Conservation (phyloP, 2,329 filamentous ascomycete genomes). For the Fusarium sp. region DNA sequence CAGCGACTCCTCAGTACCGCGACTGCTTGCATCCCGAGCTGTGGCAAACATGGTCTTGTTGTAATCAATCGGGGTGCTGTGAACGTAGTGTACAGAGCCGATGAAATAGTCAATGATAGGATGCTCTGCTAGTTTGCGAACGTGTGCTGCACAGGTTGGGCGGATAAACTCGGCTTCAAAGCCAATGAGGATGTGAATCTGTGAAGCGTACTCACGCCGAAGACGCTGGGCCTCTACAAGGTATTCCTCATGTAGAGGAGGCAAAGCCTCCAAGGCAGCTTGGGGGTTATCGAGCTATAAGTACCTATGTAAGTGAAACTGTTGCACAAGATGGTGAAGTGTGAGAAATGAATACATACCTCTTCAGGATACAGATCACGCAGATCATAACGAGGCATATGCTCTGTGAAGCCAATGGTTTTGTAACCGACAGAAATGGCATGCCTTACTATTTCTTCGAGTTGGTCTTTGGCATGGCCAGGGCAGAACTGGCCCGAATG, state of each 20-base stretch:
- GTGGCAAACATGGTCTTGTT: constrained; percentile 74
- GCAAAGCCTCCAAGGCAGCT: constrained; percentile 62
- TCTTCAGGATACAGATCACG: constrained; percentile 95
- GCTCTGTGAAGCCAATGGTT: constrained; percentile 90
- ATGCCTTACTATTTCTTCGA: constrained; percentile 85
- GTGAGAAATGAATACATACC: constrained; percentile 57
- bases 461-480: constrained; percentile 84
- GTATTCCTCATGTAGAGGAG: constrained; percentile 76
- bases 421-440: constrained; percentile 85
- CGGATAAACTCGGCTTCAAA: constrained; percentile 97
- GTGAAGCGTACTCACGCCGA: constrained; percentile 74
- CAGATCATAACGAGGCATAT: constrained; percentile 84
- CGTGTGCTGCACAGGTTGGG: constrained; percentile 68
- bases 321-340: background rate
- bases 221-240: constrained; percentile 81
- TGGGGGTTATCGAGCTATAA: constrained; percentile 63
- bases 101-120: constrained; percentile 88
- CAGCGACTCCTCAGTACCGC: constrained; percentile 75
- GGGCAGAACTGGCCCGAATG: constrained; percentile 98
- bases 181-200: constrained; percentile 85
- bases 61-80: constrained; percentile 90
- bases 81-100: constrained; percentile 91
- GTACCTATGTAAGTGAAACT: constrained; percentile 26
- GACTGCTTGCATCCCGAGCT: constrained; percentile 52
- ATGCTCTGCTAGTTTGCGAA: constrained; percentile 70